Base-by-base conservation (phyloP, 2,329 filamentous ascomycete genomes). In the Apiospora kogelbergensis region DNA sequence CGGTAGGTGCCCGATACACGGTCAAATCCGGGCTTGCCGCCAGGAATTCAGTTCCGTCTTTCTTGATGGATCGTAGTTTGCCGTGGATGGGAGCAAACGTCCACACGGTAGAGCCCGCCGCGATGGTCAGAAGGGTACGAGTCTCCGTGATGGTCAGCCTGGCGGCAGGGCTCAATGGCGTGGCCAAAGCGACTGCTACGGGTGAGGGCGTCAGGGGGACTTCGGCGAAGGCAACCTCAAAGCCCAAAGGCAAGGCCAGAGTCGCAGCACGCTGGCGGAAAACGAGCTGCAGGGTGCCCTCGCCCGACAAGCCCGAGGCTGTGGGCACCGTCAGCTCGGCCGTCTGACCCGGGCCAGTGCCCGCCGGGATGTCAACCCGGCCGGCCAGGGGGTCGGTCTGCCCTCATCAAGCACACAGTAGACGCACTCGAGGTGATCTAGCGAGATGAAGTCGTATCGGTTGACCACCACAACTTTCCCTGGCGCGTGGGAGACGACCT, bases 1-100 rank as follows among this genome's bases (percentile, higher is more conserved):
- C 88, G 0, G 89, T 91, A 63, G 85, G 83, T 1, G 90, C 86
- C 30, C 90, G 89, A 80, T 89, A 91, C 74, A 91, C 74, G 4
- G 75, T 77, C n/a, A 78, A 73, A 9, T 73, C 72, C 3, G 74
- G 74, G 45, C 68, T 71, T 3, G 68, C 65, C 6, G 75, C 73
- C 26, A 78, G 69, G 65, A 78, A 73, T 11, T 74, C 71, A 10
- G 66, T 68, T 2, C 71, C 69, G 48, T 76, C 75, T 71, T 76
- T 78, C 71, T 63, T 68, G 40, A 75, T 66, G 1, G 76, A 75
- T n/a, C 46, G 68, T 13, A 78, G 69, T 42, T 73, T 70, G 24
- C 77, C 76, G 41, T 73, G 65, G 20, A 76, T 30, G 1, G 74
- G 73, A 10, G 74, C 73, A 66, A 78, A 75, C 0, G 69, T 74